These are phyloP conservation scores for Cyanophora paradoxa DNA, from an alignment of 78 protist species.

Conservation along the genomic window DNA sequence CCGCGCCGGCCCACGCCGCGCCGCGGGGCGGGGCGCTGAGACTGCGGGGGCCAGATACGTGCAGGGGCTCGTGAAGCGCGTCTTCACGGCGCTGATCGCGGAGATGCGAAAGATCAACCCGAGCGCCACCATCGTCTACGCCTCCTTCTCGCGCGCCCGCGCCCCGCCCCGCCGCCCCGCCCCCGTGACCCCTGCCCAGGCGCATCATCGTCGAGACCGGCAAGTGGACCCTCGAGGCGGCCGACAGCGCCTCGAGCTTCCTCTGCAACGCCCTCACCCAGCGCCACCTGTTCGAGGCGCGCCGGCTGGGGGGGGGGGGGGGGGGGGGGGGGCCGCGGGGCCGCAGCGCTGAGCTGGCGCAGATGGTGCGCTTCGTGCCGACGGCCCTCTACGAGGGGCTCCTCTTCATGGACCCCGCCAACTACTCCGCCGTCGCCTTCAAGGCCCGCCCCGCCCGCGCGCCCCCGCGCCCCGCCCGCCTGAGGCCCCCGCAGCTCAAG, in stretches of 20 bases:
- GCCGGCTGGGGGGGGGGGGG: not conserved
- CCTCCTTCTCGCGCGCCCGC: not conserved
- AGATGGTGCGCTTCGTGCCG: not conserved
- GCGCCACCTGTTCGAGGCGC: too few species aligned
- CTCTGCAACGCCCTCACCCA: too few species aligned
- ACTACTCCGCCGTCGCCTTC: conserved; percentile 3
- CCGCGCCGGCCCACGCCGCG: not conserved
- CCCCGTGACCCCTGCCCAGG: too few species aligned
- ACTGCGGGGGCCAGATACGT: not conserved
- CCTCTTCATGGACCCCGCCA: not conserved
- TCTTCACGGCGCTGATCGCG: not conserved
- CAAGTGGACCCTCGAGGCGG: not conserved
- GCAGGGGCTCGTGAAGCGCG: not conserved
- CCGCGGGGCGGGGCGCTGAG: not conserved
- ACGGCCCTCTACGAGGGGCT: not conserved
- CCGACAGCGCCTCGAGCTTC: not conserved
- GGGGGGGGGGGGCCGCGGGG: not conserved
- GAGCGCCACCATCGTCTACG: conserved; percentile 24
- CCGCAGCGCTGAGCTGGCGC: not conserved
- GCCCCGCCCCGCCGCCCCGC: too few species aligned
- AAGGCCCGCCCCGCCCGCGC: not conserved
- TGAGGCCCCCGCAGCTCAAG: too few species aligned
- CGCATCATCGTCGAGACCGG: conserved; percentile 12
- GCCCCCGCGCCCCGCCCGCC: not conserved
- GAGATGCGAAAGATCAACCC: not conserved